A percentile compares a stretch with the other conserved stretches of the same genome.
Conservation (phyloP, 2,329 filamentous ascomycete genomes). For the Aspergillus viridinutans region DNA sequence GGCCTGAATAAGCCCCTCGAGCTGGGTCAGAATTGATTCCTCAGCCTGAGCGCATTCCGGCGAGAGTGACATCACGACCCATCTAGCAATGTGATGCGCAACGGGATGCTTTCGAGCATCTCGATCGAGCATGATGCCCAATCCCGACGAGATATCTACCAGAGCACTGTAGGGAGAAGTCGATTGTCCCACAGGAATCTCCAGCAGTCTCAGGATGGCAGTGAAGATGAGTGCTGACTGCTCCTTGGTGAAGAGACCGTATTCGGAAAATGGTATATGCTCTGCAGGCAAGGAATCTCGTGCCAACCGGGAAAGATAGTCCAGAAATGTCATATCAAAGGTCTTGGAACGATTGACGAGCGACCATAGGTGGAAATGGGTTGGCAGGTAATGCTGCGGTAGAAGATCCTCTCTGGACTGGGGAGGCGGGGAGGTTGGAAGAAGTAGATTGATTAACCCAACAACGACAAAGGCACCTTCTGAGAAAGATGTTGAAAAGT, state of each 20-base stretch:
- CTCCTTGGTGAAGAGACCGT: conserved; percentile 87
- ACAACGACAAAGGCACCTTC: conserved; percentile 92
- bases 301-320: conserved; percentile 81
- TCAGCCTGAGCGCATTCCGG: conserved; percentile 72
- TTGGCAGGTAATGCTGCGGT: conserved; percentile 84
- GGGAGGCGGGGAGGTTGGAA: conserved; percentile 74
- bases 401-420: conserved; percentile 69
- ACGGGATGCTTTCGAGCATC: conserved; percentile 91
- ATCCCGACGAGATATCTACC: conserved; percentile 76
- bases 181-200: conserved; percentile 94
- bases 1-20: conserved; percentile 89
- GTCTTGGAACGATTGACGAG: conserved; percentile 83
- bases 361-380: conserved; percentile 95
- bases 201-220: conserved; percentile 78
- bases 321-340: conserved; percentile 82
- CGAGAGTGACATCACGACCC: conserved; percentile 90
- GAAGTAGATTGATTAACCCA: conserved; percentile 76
- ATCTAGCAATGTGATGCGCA: conserved; percentile 85
- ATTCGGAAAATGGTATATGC: conserved; percentile 74
- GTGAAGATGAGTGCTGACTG: conserved; percentile 94
- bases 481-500: conserved; percentile 89
- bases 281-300: conserved; percentile 73
- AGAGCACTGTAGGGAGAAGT: conserved; percentile 81
- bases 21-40: conserved; percentile 73
- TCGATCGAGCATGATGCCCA: conserved; percentile 82